Evolutionary conservation across 2,329 filamentous ascomycete genomes (phyloP), one percentile per base, ranked within the genome.

Genomic region (Apiospora rasikravindrae): DNA sequence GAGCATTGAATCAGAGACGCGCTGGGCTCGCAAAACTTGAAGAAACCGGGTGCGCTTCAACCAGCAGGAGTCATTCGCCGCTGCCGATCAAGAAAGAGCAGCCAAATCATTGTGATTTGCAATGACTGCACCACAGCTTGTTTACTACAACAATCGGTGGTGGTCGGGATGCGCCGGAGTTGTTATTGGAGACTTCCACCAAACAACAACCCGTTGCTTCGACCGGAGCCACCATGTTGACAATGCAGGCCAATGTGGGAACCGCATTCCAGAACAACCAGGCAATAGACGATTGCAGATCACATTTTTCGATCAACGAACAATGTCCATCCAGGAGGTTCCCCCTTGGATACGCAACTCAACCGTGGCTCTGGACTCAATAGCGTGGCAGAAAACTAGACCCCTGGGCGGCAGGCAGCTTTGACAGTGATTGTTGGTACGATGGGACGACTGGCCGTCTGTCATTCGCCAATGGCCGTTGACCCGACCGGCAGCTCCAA

Each of bases 391-490:
- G 10, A 5, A 5, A 14, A 14, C 49, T n/a, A 53, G n/a, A 14
- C 13, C 49, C 10, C 49, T 26, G 26, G 49, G 49, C 49, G 47
- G n/a, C 11, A 61, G 53, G n/a, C n/a, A n/a, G n/a, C n/a, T 16
- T 61, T 37, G 29, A 14, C 29, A 37, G 19, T 61, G 16, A 6
- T 19, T 33, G 57, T n/a, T n/a, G 57, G 24, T 64, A n/a, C 33
- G 33, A 40, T 64, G 57, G 57, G 29, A 64, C n/a, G 57, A 40
- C 40, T 33, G 57, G 29, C 40, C n/a, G 33, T 24, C 67, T 37
- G 44, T 49, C 67, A 69, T 69, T 69, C 67, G 44, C 67, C 67
- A 69, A 69, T 69, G 66, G 66, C 53, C 26, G 53, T 61, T 61
- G 42, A 47, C 40, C 66, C 66, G 40, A 47, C 42, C 33, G 29